Percentiles rank a stretch among this genome's conserved stretches.
Evolutionary conservation across 371 early-diverging fungal genomes (phyloP).

Genomic region (Haplosporangium sp.): DNA sequence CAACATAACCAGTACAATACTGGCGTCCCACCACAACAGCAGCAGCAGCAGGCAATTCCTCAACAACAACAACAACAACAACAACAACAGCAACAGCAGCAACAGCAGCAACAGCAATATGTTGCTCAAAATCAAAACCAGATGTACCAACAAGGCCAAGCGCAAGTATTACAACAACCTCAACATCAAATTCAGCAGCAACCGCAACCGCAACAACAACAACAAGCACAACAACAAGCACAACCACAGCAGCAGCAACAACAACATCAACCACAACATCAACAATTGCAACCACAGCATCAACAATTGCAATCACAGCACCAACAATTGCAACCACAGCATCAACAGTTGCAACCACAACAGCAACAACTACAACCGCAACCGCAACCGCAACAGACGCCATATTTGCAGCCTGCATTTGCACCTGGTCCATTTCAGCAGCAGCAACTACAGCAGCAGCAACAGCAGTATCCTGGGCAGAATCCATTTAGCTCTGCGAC

Average conservation of each 20-base stretch:
- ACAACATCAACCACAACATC: constrained; percentile 20
- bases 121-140: constrained; percentile 12
- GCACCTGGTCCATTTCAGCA: constrained; percentile 12
- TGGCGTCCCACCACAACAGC: constrained; percentile 3
- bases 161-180: constrained; percentile 12
- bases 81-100: constrained; percentile 8
- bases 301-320: constrained; percentile 17
- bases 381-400: constrained; percentile 9
- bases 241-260: constrained; percentile 9
- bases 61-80: constrained; percentile 10
- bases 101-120: constrained; percentile 13
- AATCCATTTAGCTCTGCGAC: constrained; percentile 6
- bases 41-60: constrained; percentile 13
- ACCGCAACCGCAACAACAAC: constrained; percentile 4
- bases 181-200: constrained; percentile 14
- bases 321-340: constrained; percentile 9
- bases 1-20: neutral
- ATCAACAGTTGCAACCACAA: constrained; percentile 20
- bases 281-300: constrained; percentile 14
- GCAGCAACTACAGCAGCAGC: constrained; percentile 11
- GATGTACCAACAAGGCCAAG: neutral
- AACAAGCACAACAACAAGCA: constrained; percentile 8
- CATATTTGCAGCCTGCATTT: constrained; percentile 24
- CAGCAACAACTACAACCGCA: constrained; percentile 16
- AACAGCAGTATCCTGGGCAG: constrained; percentile 12